Base-by-base conservation (phyloP, 2,329 filamentous ascomycete genomes). In the Aspergillus fischeri region DNA sequence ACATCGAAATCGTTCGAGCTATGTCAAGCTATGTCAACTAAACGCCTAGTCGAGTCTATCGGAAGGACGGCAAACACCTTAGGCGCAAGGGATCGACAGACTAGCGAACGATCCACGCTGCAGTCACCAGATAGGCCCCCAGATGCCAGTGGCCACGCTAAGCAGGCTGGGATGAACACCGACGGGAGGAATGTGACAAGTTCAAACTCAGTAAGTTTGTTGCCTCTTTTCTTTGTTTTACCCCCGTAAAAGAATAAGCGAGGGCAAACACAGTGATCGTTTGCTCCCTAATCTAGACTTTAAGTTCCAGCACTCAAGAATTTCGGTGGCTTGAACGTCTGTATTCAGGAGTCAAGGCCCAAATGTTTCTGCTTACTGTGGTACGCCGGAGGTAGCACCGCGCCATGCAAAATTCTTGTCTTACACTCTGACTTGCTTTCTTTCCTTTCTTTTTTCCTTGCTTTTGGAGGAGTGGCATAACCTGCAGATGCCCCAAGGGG, bases 1-100 rank as follows among this genome's bases (percentile, higher is more conserved):
- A 17, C 6, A 11, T 24, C 14, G 4, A 47, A 47, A 47, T 24
- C 44, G 21, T 47, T 47, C 27, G 44, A 27, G 21, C 44, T 47
- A 47, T 24, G 44, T 47, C 24, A 24, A 14, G 11, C 11, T 47
- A 47, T 24, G 44, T 9, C 24, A 24, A 14, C 42, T 47, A 14
- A 27, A 47, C 10, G 11, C 14, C 21, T 25, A 24, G 8, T 47
- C 24, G 44, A 24, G 11, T n/a, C 25, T 28, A 20, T 42, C 29
- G 51, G 25, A 41, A 51, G 21, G 6, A n/a, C 51, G 38, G 21
- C 25, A 35, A 41, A n/a, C n/a, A 25, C 38, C 28, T 38, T 25
- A 49, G 47, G 53, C 38, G 47, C 45, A 54, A 50, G 53, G 47
- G 53, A 50, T 50, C 53, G 48, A 35, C 53, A 7, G 20, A 29